phyloP scores from a whole-genome alignment of 2,329 filamentous ascomycete genomes.

The Sodiomyces alkalinus region DNA sequence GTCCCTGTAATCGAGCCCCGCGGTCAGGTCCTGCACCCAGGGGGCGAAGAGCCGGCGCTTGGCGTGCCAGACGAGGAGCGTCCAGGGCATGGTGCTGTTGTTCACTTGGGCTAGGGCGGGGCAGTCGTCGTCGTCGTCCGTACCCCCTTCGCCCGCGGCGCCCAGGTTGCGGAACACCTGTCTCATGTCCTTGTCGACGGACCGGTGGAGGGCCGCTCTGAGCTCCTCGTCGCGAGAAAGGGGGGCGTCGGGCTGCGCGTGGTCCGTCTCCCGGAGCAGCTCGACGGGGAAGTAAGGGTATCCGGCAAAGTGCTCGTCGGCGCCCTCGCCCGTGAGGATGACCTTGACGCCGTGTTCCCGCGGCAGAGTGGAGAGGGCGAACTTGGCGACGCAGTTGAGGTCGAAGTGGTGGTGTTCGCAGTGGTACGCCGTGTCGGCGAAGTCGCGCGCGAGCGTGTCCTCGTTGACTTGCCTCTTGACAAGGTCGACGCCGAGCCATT shows the following conservation, averaged over 20 bases:
- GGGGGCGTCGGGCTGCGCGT: conserved; percentile 15
- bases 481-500: conserved; percentile 16
- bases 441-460: conserved; percentile 13
- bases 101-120: no score
- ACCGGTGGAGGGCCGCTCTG: conserved; percentile 1
- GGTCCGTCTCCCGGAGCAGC: conserved; percentile 31
- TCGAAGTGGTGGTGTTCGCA: conserved; percentile 22
- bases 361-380: conserved; percentile 29
- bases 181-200: background rate
- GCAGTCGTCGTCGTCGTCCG: background rate
- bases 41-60: conserved; percentile 3
- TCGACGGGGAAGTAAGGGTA: conserved; percentile 31
- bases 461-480: conserved; percentile 14
- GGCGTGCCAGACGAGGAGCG: background rate
- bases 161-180: conserved; percentile 3
- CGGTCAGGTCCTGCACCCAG: conserved; percentile 4
- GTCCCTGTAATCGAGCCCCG: conserved; percentile 1
- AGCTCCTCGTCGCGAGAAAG: conserved; percentile 10
- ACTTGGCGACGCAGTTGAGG: conserved; percentile 36
- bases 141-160: background rate
- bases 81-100: no score
- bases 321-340: conserved; percentile 35
- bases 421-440: conserved; percentile 16
- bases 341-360: conserved; percentile 33
- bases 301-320: conserved; percentile 39